Evolutionary conservation across 2,329 filamentous ascomycete species (phyloP).

Genomic region (Aspergillus calidoustus): DNA sequence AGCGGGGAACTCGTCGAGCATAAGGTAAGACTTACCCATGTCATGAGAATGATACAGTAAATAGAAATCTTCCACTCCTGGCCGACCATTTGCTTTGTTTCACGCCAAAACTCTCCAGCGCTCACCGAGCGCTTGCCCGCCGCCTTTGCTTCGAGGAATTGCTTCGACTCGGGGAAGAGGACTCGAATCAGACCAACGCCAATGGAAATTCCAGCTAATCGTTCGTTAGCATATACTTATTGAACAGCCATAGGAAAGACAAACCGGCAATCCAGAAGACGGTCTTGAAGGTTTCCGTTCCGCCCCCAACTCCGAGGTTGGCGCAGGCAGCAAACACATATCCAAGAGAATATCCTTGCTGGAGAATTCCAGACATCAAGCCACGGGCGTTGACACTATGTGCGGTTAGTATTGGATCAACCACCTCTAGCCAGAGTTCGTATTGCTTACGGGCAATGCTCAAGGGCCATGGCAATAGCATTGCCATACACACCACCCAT

Average conservation of each 20-base stretch:
- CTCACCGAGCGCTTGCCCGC: conserved; percentile 56
- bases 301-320: conserved; percentile 72
- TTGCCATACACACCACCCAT: conserved; percentile 84
- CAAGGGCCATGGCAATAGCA: conserved; percentile 76
- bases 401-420: background rate
- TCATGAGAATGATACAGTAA: conserved; percentile 80
- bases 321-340: conserved; percentile 75
- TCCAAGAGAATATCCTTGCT: conserved; percentile 80
- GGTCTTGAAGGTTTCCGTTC: conserved; percentile 66
- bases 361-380: conserved; percentile 79
- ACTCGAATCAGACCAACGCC: conserved; percentile 70
- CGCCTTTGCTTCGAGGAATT: conserved; percentile 73
- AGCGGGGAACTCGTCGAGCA: background rate
- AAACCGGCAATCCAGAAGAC: conserved; percentile 70
- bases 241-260: conserved; percentile 23
- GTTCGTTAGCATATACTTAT: conserved; percentile 4
- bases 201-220: conserved; percentile 37
- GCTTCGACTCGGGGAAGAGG: conserved; percentile 73
- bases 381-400: conserved; percentile 66
- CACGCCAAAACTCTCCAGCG: conserved; percentile 66
- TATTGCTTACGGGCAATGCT: conserved; percentile 63
- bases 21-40: conserved; percentile 51
- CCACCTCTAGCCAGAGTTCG: background rate
- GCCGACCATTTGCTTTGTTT: conserved; percentile 69
- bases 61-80: conserved; percentile 77